phyloP scores from a whole-genome alignment of 768 basidiomycete genomes.

The Lactarius hengduanensis region DNA sequence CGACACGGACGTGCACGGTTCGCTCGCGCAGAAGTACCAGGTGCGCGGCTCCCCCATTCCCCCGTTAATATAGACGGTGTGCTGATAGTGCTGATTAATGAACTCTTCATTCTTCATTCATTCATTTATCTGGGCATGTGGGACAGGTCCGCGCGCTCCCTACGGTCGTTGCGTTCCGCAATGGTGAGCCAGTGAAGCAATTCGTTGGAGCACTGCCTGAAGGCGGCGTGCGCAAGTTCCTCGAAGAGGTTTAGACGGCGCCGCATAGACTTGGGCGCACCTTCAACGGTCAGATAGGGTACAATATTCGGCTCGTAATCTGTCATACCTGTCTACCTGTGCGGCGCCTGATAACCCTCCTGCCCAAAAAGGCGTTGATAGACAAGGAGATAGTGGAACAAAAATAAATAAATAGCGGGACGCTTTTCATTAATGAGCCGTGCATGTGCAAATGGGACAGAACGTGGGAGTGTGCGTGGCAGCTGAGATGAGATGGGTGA shows the following conservation, averaged over 20 bases:
- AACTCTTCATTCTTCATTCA: background rate
- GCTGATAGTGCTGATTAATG: conserved; percentile 4
- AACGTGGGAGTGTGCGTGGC: conserved; percentile 2
- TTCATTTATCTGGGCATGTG: background rate
- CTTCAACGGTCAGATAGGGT: background rate
- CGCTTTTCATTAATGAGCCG: background rate
- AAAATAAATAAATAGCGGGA: background rate
- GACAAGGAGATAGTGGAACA: background rate
- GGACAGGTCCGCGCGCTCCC: conserved; percentile 69
- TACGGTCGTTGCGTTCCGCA: conserved; percentile 74
- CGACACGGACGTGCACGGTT: conserved; percentile 55
- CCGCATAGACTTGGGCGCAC: background rate
- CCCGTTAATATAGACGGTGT: background rate
- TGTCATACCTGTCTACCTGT: background rate
- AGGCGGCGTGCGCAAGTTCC: conserved; percentile 32
- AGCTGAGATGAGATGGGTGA: conserved; percentile 10
- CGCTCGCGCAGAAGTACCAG: conserved; percentile 51
- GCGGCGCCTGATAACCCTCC: background rate
- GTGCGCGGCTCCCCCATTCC: conserved; percentile 36
- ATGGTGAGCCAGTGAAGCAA: conserved; percentile 54
- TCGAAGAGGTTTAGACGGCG: conserved; percentile 28
- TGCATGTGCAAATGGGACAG: background rate
- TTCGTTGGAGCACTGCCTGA: conserved; percentile 51
- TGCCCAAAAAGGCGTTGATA: background rate
- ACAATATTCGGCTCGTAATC: background rate